Evolutionary conservation across 345 rosid genomes (phyloP).

Genomic region (Gossypium arboreum): DNA sequence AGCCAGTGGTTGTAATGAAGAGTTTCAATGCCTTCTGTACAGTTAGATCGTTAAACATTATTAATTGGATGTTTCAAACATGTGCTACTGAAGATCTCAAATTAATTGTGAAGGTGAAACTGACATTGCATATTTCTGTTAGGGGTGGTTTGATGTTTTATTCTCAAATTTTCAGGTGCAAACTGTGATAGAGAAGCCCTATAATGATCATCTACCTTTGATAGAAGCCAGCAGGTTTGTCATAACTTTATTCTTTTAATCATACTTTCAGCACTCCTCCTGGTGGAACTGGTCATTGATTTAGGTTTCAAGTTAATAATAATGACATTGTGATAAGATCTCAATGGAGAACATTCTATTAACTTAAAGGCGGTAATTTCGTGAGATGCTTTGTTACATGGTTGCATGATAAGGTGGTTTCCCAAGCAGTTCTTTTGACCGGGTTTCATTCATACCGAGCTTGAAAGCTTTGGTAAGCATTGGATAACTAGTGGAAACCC

Average conservation of each 20-base stretch:
- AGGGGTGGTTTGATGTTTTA: neutral
- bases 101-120: neutral
- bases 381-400: neutral
- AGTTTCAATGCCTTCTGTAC: neutral
- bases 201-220: constrained; percentile 71
- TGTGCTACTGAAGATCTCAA: neutral
- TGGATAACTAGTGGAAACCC: neutral
- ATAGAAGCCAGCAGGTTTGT: constrained; percentile 82
- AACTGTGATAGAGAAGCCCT: constrained; percentile 80
- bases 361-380: neutral
- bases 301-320: neutral
- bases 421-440: neutral
- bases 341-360: neutral
- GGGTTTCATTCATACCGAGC: neutral
- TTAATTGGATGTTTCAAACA: constrained; percentile 4
- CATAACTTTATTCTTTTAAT: neutral
- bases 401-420: neutral
- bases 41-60: neutral
- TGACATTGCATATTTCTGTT: neutral
- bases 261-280: neutral
- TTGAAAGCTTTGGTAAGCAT: neutral
- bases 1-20: neutral
- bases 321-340: constrained; percentile 4
- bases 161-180: constrained; percentile 47
- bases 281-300: neutral